phyloP scores from a whole-genome alignment of 345 rosid species.

The Balakata baccata region DNA sequence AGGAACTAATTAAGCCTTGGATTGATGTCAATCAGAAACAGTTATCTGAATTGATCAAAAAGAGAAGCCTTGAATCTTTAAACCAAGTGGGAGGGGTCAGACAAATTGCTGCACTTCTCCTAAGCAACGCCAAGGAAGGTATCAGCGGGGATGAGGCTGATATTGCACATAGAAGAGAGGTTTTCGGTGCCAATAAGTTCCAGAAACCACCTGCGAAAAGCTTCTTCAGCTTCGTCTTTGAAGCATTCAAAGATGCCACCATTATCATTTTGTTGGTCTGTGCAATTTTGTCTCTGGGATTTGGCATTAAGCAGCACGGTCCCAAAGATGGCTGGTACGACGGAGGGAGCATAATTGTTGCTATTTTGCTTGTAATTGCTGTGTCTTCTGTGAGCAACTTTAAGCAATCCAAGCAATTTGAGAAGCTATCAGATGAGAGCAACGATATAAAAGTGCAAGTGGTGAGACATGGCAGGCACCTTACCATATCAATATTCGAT shows the following conservation, averaged over 20 bases:
- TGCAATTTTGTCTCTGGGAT: conserved; percentile 15
- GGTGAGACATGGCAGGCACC: conserved; percentile 26
- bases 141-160: conserved; percentile 15
- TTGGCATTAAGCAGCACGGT: conserved; percentile 18
- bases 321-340: conserved; percentile 24
- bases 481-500: conserved; percentile 19
- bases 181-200: conserved; percentile 22
- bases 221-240: conserved; percentile 12
- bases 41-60: conserved; percentile 19
- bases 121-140: conserved; percentile 22
- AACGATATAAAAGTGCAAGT: conserved; percentile 25
- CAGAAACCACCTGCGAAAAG: conserved; percentile 5
- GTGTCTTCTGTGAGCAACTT: conserved; percentile 27
- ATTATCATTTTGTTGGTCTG: conserved; percentile 20
- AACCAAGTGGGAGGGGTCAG: conserved; percentile 25
- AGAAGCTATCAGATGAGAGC: conserved; percentile 23
- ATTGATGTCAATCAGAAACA: conserved; percentile 10
- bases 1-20: background rate
- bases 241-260: conserved; percentile 18
- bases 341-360: conserved; percentile 20
- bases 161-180: conserved; percentile 15
- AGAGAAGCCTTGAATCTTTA: conserved; percentile 17
- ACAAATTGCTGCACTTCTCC: conserved; percentile 16
- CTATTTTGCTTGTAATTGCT: conserved; percentile 2
- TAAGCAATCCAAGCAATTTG: conserved; percentile 30